phyloP scores from a whole-genome alignment of 345 rosid genomes.

The Geranium brycei region DNA sequence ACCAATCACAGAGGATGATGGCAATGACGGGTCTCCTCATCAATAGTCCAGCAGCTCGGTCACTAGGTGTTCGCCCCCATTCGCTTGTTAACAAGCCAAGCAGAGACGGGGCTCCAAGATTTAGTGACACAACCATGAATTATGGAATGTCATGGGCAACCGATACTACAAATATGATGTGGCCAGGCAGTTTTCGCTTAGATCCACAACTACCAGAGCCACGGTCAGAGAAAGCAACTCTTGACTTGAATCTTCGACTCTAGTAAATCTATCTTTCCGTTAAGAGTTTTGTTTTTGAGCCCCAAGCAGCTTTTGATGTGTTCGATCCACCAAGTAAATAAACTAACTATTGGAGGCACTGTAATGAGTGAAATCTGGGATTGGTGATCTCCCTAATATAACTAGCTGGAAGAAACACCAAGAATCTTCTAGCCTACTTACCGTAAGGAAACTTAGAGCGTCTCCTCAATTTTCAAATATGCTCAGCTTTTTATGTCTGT shows the following conservation, averaged over 20 bases:
- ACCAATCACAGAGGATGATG: slow-evolving; percentile 51
- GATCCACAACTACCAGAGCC: slow-evolving; percentile 19
- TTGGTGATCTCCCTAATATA: too few species aligned
- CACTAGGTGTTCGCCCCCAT: slow-evolving; percentile 50
- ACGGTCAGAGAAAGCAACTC: not conserved
- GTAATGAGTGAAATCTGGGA: too few species aligned
- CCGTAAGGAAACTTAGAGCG: too few species aligned
- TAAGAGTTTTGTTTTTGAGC: too few species aligned
- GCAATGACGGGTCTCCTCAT: slow-evolving; percentile 30
- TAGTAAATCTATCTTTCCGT: not conserved
- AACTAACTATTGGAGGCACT: too few species aligned
- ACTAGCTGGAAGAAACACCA: too few species aligned
- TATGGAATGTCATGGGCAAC: slow-evolving; percentile 27
- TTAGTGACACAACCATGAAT: slow-evolving; percentile 23
- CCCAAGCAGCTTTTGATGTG: too few species aligned
- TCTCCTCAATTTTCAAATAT: too few species aligned
- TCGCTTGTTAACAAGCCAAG: slow-evolving; percentile 37
- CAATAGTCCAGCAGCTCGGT: slow-evolving; percentile 22
- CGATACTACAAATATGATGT: slow-evolving; percentile 32
- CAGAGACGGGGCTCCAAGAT: slow-evolving; percentile 36
- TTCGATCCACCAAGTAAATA: too few species aligned
- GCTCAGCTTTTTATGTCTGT: too few species aligned
- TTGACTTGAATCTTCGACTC: not conserved
- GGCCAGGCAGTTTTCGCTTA: slow-evolving; percentile 72
- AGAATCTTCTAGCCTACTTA: too few species aligned